Evolutionary conservation across 2,329 filamentous ascomycete species (phyloP), one percentile per base, ranked within the genome.

Genomic region (Drechslerella stenobrocha): DNA sequence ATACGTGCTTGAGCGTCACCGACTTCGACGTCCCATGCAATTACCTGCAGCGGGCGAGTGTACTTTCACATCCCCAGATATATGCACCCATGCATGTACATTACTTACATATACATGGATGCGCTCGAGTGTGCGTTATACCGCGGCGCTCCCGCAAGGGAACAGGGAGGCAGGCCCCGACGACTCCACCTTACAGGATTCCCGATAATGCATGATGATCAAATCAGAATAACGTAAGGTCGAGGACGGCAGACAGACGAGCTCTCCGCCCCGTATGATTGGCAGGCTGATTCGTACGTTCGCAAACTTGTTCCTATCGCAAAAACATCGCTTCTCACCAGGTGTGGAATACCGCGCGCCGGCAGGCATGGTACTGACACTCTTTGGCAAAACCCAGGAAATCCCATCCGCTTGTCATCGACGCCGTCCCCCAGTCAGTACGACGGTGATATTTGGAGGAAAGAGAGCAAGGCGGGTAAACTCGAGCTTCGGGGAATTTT

Each of bases 401-500:
- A 58, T 35, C 35, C 24, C 30, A 58, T 50, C 40, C 59, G 61
- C 59, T 53, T 53, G 48, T 37, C 47, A 20, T 59, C 20, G 20
- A 51, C 26, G 45, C 26, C 48, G 1, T 59, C 34, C 46, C n/a
- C 53, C 23, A n/a, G 50, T 56, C 34, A 34, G 63, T 67, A 34
- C 51, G 40, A 67, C 63, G 8, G 30, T 42, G 50, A 52, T 32
- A 26, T 18, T 40, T 22, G 18, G 26, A 28, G 22, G 18, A n/a
- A n/a, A n/a, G 34, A 35, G 30, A 32, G 44, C 11, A 9, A 30
- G 26, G 9, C 18, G 2, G 6, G 11, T 28, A 47, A 56, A 44
- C 24, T 37, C 24, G 37, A 46, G 47, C 44, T n/a, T 67, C 63
- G 55, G 55, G 45, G 63, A 60, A 67, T 67, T 60, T 52, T 53